Evolutionary conservation across 805 yeast genomes (phyloP), one percentile per base, ranked within the genome.

Genomic region (Saccharomyces eubayanus): DNA sequence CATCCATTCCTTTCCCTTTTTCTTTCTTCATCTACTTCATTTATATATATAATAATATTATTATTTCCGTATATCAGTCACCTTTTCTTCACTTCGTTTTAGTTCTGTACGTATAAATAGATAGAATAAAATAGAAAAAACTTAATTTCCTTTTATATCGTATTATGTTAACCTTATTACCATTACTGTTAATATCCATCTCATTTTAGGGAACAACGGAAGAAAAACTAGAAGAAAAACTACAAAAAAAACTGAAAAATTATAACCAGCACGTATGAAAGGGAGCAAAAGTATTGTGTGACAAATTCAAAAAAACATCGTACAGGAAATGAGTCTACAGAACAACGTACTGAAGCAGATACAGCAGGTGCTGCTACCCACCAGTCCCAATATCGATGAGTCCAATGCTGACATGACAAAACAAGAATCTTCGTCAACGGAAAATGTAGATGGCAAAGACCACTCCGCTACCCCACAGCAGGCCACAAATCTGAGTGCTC

Each of bases 331-430:
- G 57, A 36, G 31, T 20, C 40, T 57, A 12, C 60, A 57, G 31
- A 57, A 57, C 50, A 51, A 53, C 28, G 54, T 53, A 12, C 47
- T 57, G 28, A 45, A 53, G 24, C 56, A 57, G n/a, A 55, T 57
- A 6, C 55, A 57, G 14, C 51, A 52, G 21, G 48, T 53, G 9
- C 50, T 57, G 9, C 45, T 53, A 8, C 60, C 60, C 8, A 46
- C 57, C 5, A 28, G 9, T 46, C 45, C 48, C 12, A 21, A n/a
- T 28, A 21, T 36, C 24, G 24, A 36, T 16, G 16, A 36, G 16
- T 21, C 43, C 16, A 36, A 36, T 5, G 11, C 24, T 2, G 43
- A 36, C 11, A 10, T 6, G 0, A 16, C 9, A 36, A 36, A 36
- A 16, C 24, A 36, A 21, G 48, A 46, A 28, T 28, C 20, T 27